Conservation (phyloP, 345 rosid species). For the Pistacia vera region DNA sequence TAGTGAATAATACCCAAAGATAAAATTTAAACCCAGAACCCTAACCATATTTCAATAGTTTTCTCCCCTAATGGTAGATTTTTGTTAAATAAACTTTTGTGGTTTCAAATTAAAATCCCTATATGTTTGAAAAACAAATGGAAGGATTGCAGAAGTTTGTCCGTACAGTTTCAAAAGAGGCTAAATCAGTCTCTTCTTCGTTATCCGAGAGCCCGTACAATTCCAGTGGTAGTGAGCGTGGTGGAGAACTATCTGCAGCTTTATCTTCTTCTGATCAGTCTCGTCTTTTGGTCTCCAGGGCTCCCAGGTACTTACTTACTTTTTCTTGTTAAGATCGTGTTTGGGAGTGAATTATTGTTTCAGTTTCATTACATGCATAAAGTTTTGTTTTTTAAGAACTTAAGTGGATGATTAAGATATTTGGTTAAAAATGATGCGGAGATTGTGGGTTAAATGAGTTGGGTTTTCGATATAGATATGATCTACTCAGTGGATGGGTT, state of each 20-base stretch:
- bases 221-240: conserved; percentile 21
- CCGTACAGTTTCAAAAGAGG: conserved; percentile 34
- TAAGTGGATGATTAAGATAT: too few relatives aligned
- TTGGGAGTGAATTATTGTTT: background rate
- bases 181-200: conserved; percentile 42
- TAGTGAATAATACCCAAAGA: too few relatives aligned
- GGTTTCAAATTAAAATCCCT: background rate
- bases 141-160: conserved; percentile 51
- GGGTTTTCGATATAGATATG: too few relatives aligned
- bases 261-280: conserved; percentile 44
- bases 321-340: background rate
- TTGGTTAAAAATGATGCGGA: too few relatives aligned
- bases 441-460: too few relatives aligned
- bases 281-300: conserved; percentile 38
- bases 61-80: background rate
- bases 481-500: too few relatives aligned
- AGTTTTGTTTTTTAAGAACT: too few relatives aligned
- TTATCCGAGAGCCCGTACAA: conserved; percentile 31
- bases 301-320: conserved; percentile 43
- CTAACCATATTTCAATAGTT: background rate
- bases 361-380: too few relatives aligned
- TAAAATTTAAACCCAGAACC: conserved; percentile 4
- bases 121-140: conserved; percentile 29
- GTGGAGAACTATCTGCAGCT: conserved; percentile 26
- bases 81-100: background rate